Evolutionary conservation across 371 early-diverging fungal species (phyloP).

Genomic region (Haplosporangium sp.): DNA sequence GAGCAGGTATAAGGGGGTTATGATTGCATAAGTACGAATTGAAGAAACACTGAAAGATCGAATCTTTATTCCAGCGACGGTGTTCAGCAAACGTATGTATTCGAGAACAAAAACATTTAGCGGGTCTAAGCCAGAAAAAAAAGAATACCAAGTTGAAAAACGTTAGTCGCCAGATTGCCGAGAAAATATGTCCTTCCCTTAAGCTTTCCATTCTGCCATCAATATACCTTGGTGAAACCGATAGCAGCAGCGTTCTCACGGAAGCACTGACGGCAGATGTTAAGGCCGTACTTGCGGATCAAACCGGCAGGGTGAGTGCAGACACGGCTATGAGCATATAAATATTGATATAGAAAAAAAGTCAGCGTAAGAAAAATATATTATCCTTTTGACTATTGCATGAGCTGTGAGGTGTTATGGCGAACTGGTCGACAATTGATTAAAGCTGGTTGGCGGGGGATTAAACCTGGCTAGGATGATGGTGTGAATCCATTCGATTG

Average conservation of each 20-base stretch:
- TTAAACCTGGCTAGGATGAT: no score
- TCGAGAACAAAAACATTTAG: constrained; percentile 22
- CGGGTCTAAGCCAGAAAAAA: constrained; percentile 23
- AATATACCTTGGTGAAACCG: constrained; percentile 93
- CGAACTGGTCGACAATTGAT: no score
- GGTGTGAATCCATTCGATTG: no score
- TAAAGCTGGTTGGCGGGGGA: no score
- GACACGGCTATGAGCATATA: constrained; percentile 82
- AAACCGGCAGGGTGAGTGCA: constrained; percentile 99
- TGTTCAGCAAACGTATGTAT: constrained; percentile 5
- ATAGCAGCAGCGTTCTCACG: constrained; percentile 99
- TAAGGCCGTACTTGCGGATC: constrained; percentile 99
- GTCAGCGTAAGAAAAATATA: constrained; percentile 3
- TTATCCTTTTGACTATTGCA: neutral
- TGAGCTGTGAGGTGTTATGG: neutral
- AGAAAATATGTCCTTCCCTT: neutral
- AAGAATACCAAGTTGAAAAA: neutral
- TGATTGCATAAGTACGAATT: neutral
- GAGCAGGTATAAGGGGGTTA: neutral
- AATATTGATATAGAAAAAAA: constrained; percentile 7
- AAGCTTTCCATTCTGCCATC: neutral
- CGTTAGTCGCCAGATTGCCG: neutral
- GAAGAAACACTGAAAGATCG: constrained; percentile 27
- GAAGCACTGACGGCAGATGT: constrained; percentile 99
- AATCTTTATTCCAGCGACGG: constrained; percentile 42